Evolutionary conservation across 805 yeast genomes (phyloP).

Genomic region (Nakazawaea anatomiae): DNA sequence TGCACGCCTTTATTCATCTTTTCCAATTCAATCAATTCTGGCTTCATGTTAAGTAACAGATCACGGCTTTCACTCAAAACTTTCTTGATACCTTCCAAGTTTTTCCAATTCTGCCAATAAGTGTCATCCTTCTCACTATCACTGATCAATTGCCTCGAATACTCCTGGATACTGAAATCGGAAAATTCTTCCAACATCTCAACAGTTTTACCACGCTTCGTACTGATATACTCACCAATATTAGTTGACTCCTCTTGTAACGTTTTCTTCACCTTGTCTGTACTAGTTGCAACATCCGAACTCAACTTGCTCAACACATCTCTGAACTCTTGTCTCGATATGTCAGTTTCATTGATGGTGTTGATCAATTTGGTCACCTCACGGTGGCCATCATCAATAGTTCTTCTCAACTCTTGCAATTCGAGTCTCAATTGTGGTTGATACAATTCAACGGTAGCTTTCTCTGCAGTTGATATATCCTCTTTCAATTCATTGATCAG

Average conservation of each 20-base stretch:
- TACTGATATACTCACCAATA: conserved; percentile 25
- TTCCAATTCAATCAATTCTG: conserved; percentile 24
- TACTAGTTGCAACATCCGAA: conserved; percentile 21
- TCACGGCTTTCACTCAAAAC: conserved; percentile 52
- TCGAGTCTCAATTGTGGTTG: conserved; percentile 25
- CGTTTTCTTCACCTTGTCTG: conserved; percentile 26
- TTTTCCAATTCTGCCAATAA: conserved; percentile 54
- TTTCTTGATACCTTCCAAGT: conserved; percentile 51
- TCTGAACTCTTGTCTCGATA: conserved; percentile 43
- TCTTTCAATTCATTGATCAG: conserved; percentile 32
- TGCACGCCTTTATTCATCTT: conserved; percentile 31
- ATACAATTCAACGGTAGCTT: conserved; percentile 19
- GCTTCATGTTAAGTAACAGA: conserved; percentile 30
- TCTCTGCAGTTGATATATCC: conserved; percentile 27
- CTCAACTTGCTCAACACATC: conserved; percentile 30
- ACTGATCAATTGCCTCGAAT: conserved; percentile 51
- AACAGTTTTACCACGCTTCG: conserved; percentile 37
- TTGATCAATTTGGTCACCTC: conserved; percentile 20
- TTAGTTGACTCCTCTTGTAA: conserved; percentile 24
- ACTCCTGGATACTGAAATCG: conserved; percentile 59
- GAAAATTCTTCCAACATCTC: conserved; percentile 73
- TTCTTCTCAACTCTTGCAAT: conserved; percentile 27
- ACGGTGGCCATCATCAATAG: conserved; percentile 20
- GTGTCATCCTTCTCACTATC: conserved; percentile 20
- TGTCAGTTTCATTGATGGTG: conserved; percentile 23